These are phyloP conservation scores for Alternaria ventricosa DNA, from an alignment of 2,329 filamentous ascomycete genomes.

Conservation along the genomic window DNA sequence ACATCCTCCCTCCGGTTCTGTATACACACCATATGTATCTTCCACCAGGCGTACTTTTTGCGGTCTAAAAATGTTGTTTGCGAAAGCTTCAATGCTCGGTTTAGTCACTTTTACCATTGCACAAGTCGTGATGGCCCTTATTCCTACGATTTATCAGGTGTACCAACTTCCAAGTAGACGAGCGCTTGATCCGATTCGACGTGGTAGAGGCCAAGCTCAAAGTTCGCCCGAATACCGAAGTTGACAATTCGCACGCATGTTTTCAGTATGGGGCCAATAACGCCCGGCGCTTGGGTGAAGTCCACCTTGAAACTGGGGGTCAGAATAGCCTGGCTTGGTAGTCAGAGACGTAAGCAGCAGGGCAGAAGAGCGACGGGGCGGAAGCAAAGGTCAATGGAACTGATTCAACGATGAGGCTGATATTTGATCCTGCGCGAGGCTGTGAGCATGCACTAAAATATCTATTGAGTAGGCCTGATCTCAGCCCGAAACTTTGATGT, in stretches of 20 bases:
- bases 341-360: neutral
- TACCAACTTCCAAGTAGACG: neutral
- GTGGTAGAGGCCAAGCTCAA: neutral
- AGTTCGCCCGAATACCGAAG: too few relatives aligned
- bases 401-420: neutral
- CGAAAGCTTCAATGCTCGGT: neutral
- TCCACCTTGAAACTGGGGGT: neutral
- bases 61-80: neutral
- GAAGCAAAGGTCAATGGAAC: neutral
- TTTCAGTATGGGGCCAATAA: neutral
- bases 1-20: neutral
- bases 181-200: neutral
- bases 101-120: neutral
- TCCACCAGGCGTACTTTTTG: neutral
- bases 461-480: neutral
- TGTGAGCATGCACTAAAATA: neutral
- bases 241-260: too few relatives aligned
- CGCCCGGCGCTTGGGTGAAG: neutral
- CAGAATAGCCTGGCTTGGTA: neutral
- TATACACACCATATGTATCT: neutral
- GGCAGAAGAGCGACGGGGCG: neutral
- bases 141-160: neutral
- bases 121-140: neutral
- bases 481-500: neutral
- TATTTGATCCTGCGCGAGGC: neutral